Evolutionary conservation across 345 rosid genomes (phyloP), one percentile per base, ranked within the genome.

Genomic region (Gynandropsis gynandra): DNA sequence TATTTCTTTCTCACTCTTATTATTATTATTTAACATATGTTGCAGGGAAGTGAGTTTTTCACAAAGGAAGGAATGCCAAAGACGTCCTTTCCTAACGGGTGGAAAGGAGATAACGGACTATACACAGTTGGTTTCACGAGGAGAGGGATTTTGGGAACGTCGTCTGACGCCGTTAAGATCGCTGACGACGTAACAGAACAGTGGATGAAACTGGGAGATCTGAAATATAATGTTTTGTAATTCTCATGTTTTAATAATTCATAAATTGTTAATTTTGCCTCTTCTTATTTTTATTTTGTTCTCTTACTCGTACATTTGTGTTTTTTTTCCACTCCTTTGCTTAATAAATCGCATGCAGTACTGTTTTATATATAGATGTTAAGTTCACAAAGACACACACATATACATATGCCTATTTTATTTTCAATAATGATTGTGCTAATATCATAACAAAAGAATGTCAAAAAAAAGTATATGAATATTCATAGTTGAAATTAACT

Each of bases 111-210:
- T 16, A 64, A 77, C 11, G 96, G 98, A 38, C 55, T 92, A 1
- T 92, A 92, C 66, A 69, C 86, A 0, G 98, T 92, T 42, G 98
- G 98, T 16, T 92, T 92, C 61, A 82, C 97, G 17, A 72, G 84
- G 52, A 78, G 86, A 61, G 98, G 98, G 4, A 78, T 92, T 9
- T 64, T 63, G 1, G 98, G 97, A 65, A 81, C 89, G 52, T 72
- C 88, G 6, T 53, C 48, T 6, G 95, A 90, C 58, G 95, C 98
- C 62, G 75, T 71, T 49, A 79, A 75, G 24, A 79, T 87, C 58
- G 86, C 97, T 5, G 55, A 50, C 8, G 94, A 85, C 42, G 63
- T 92, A 38, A 70, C 76, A 4, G 64, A 65, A 31, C 81, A 83
- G 37, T 81, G 84, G 86, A 76, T 68, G 54, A 49, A 56, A 42